Evolutionary conservation across 345 rosid species (phyloP), one percentile per base, ranked within the genome.

Genomic region (Odontarrhena argentea): DNA sequence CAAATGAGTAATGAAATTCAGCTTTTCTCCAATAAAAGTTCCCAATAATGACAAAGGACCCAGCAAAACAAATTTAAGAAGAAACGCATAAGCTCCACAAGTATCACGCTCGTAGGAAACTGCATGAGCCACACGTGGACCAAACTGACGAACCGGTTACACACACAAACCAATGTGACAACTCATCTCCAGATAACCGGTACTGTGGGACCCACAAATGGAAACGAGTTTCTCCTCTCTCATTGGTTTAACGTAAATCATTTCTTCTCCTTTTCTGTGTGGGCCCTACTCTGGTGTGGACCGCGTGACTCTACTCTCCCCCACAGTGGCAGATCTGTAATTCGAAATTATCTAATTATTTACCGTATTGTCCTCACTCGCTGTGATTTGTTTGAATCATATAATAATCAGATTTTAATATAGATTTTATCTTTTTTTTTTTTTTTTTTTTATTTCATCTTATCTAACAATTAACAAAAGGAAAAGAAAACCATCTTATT

Each of bases 81-180:
- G 24, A 44, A 73, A 73, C 37, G 57, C 6, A 18, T 18, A 18
- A 18, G 22, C 22, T 18, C 22, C 79, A 69, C 71, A 72, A 60
- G 75, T 37, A 42, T 76, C 88, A 76, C 74, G 77, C 74, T 18
- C 22, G 78, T 53, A 69, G 51, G 74, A 50, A 46, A 52, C 66
- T 60, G 73, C 70, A 65, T 41, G 74, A 11, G 38, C 42, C 58
- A 78, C 78, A 76, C 71, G 78, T 71, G 78, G 86, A 62, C 81
- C 78, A 65, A 22, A 14, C 28, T 15, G 13, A 40, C 57, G 22
- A 26, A 58, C 83, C 65, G 71, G 79, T 4, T 14, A 68, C 77
- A 4, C 52, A 11, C 53, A 40, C 60, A 60, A 57, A 48, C 28
- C 73, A 10, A 56, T 36, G 48, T 43, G 52, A 68, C 61, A 48